A percentile compares a stretch with the other conserved stretches of the same genome.
These are phyloP conservation scores for Macaranga tanarius DNA, from an alignment of 441 rosid genomes.

Conservation along the genomic window DNA sequence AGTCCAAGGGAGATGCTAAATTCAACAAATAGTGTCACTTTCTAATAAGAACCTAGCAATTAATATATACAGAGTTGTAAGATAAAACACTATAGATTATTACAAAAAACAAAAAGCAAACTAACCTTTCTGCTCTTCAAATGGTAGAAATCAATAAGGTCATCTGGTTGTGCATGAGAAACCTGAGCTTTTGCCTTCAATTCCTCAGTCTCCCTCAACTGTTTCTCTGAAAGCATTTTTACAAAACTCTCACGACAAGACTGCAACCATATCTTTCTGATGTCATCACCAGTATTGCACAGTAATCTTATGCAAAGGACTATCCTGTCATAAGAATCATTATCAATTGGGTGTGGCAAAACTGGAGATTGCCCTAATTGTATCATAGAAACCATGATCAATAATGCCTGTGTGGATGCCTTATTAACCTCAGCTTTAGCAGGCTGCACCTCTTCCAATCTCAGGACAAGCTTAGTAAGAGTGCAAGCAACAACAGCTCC, in stretches of 20 bases:
- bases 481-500: conserved; percentile 93
- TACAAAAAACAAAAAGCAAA: conserved; percentile 1
- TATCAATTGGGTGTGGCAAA: conserved; percentile 78
- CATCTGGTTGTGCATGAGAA: conserved; percentile 87
- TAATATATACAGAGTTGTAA: neutral
- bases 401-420: conserved; percentile 55
- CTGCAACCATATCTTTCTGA: conserved; percentile 79
- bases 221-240: conserved; percentile 90
- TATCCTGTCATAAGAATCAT: conserved; percentile 79
- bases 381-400: conserved; percentile 75
- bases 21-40: neutral
- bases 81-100: neutral
- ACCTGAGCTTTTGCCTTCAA: conserved; percentile 84
- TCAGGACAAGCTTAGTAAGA: conserved; percentile 74
- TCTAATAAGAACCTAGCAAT: neutral
- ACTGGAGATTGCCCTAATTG: conserved; percentile 86
- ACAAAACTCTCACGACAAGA: conserved; percentile 87
- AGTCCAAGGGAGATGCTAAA: neutral
- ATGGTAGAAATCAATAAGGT: conserved; percentile 89
- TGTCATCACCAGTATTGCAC: conserved; percentile 67
- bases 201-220: conserved; percentile 73
- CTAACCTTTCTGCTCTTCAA: conserved; percentile 88
- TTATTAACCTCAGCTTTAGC: conserved; percentile 73
- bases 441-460: conserved; percentile 85
- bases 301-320: conserved; percentile 68